These are phyloP conservation scores for Blastobotrys muscicola DNA, from an alignment of 805 yeast genomes.

Conservation along the genomic window DNA sequence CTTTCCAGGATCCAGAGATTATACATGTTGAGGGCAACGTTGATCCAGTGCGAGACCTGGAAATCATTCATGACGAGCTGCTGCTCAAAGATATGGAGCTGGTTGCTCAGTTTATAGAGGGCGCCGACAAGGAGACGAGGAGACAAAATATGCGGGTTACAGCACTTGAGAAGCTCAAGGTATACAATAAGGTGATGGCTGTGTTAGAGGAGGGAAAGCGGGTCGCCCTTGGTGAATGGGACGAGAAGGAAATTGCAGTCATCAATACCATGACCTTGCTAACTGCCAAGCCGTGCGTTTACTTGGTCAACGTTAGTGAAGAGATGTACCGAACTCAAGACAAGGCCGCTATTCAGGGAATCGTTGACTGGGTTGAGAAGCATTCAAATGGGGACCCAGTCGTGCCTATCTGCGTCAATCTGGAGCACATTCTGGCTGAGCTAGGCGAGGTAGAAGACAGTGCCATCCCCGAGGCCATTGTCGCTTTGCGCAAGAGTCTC, in stretches of 20 bases:
- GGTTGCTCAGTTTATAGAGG: conserved; percentile 48
- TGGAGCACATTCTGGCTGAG: conserved; percentile 52
- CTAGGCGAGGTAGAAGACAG: conserved; percentile 34
- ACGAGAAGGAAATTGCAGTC: conserved; percentile 51
- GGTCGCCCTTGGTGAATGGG: conserved; percentile 53
- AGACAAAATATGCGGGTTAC: too few relatives aligned
- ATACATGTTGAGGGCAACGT: conserved; percentile 58
- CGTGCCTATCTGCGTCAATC: conserved; percentile 60
- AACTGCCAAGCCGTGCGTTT: conserved; percentile 84
- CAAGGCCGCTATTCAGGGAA: conserved; percentile 29
- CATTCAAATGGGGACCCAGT: conserved; percentile 61
- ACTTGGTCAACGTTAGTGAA: conserved; percentile 63
- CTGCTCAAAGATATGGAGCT: conserved; percentile 58
- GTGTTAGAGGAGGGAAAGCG: conserved; percentile 57
- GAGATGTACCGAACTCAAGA: conserved; percentile 40
- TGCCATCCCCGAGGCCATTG: conserved; percentile 54
- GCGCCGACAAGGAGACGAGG: conserved; percentile 40
- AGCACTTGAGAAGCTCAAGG: conserved; percentile 24
- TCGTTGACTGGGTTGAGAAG: conserved; percentile 55
- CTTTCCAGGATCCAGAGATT: conserved; percentile 54
- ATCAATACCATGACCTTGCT: conserved; percentile 64
- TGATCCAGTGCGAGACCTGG: conserved; percentile 55
- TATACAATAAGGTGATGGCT: conserved; percentile 30
- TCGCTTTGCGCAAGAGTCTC: conserved; percentile 55
- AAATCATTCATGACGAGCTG: conserved; percentile 56